Conservation (phyloP, 805 yeast species). For the Yarrowia sp. region DNA sequence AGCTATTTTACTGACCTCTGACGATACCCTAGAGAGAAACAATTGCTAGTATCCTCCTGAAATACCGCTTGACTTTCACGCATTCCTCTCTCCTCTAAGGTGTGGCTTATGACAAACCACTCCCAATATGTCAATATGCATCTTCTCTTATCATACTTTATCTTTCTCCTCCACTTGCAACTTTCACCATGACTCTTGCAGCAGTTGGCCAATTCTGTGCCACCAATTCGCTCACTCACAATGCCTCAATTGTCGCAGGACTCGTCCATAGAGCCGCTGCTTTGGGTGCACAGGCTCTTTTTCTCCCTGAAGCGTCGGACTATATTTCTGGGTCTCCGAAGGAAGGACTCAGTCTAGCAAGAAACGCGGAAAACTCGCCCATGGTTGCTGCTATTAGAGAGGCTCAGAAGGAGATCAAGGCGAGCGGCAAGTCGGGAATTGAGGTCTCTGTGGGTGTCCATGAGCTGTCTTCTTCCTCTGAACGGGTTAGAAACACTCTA, state of each 20-base stretch:
- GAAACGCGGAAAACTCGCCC: constrained; percentile 51
- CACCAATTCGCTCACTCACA: constrained; percentile 63
- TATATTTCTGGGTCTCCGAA: constrained; percentile 74
- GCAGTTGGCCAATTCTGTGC: constrained; percentile 92
- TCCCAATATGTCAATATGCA: constrained; percentile 8
- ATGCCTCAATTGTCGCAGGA: constrained; percentile 64
- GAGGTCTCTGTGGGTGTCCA: constrained; percentile 88
- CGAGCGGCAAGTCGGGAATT: constrained; percentile 53
- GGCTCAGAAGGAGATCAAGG: constrained; percentile 55
- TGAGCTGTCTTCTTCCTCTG: constrained; percentile 61
- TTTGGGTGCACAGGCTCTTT: constrained; percentile 68
- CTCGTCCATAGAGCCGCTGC: constrained; percentile 70
- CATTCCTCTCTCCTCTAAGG: neutral
- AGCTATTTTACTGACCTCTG: too few relatives aligned
- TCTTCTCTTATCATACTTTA: constrained; percentile 19
- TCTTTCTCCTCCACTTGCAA: neutral
- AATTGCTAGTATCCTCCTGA: neutral
- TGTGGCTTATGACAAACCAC: constrained; percentile 15
- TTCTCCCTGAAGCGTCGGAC: constrained; percentile 94
- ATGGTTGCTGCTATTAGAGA: constrained; percentile 50
- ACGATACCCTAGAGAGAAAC: neutral
- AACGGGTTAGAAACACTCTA: constrained; percentile 71
- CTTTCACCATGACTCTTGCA: constrained; percentile 58
- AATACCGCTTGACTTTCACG: neutral
- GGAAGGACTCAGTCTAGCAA: constrained; percentile 69